Evolutionary conservation across 225 moss, liverwort and hornwort species (phyloP), one percentile per base, ranked within the genome.

Genomic region (Bryum argenteum): DNA sequence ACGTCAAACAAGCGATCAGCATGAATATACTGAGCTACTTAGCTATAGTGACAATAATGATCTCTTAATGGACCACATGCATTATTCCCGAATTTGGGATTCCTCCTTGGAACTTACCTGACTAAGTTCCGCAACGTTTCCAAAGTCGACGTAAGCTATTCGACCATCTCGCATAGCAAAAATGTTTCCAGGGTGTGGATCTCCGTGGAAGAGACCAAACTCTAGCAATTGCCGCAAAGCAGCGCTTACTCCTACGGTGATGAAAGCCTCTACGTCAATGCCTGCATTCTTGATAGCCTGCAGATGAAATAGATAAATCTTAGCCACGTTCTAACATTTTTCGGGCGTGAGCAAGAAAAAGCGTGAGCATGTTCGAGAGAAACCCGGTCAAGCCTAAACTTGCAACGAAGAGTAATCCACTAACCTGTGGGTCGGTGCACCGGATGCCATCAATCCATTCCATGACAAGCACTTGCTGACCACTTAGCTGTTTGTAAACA

Each of bases 361-460:
- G 33, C 33, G 33, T 33, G 33, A 33, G 5, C 7, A 4, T 33
- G 33, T 6, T 33, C 33, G 7, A 33, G 33, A 6, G 33, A 33
- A 33, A 33, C 33, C 33, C 5, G n/a, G 33, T 33, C 4, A 2
- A 71, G 3, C 71, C 56, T 20, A 23, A 48, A 43, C 33, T 12
- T 55, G 18, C 5, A 48, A 6, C 16, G 48, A 48, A 5, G 48
- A 48, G 16, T 17, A 8, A 11, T 61, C 64, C 39, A 79, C 71
- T 79, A 56, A 97, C 97, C 92, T 94, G 88, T 23, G 91, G 94
- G 71, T 94, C 80, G 24, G 98, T 98, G 75, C 98, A 98, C 53
- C 94, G 92, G 68, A 98, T 79, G 42, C 98, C 98, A 82, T 98
- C 98, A 57, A 98, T 98, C 98, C 98, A 98, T 75, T 98, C 98